These are phyloP conservation scores for Chlorella vulgaris DNA, from an alignment of 139 green algal species.

Conservation along the genomic window DNA sequence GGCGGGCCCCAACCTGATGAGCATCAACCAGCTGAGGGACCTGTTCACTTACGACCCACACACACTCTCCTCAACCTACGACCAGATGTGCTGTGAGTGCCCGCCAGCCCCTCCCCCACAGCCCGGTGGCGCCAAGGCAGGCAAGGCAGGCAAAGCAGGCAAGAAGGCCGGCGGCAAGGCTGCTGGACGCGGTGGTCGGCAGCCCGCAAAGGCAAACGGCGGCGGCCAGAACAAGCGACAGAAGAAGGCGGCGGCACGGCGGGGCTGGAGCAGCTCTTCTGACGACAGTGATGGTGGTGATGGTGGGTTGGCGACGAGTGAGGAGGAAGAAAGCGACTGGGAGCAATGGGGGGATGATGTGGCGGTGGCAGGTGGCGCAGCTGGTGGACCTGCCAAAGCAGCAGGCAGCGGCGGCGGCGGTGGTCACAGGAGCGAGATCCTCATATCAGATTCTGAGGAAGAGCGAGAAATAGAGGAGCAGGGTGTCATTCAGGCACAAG, in stretches of 20 bases:
- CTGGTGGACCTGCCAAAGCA: no score
- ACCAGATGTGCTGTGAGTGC: conserved; percentile 58
- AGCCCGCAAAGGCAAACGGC: not conserved
- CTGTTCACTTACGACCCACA: conserved; percentile 81
- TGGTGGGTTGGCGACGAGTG: not conserved
- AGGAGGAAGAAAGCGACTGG: conserved; percentile 6
- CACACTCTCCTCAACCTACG: conserved; percentile 83
- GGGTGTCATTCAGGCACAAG: not conserved
- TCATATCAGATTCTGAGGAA: conserved; percentile 12
- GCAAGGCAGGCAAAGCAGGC: not conserved
- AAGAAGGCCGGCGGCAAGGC: not conserved
- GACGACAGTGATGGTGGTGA: not conserved
- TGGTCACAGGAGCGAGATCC: not conserved
- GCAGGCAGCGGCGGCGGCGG: not conserved
- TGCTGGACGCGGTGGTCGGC: not conserved
- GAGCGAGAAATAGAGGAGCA: not conserved
- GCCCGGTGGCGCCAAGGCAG: not conserved
- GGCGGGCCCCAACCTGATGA: conserved; percentile 66
- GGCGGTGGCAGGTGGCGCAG: not conserved
- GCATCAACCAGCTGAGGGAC: conserved; percentile 89
- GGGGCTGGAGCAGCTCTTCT: conserved; percentile 23
- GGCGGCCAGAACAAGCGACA: not conserved
- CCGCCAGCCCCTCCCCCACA: not conserved
- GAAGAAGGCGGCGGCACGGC: not conserved
- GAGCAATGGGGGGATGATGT: conserved; percentile 12